Evolutionary conservation across 805 yeast genomes (phyloP).

Genomic region (Candida methanosorbosa): DNA sequence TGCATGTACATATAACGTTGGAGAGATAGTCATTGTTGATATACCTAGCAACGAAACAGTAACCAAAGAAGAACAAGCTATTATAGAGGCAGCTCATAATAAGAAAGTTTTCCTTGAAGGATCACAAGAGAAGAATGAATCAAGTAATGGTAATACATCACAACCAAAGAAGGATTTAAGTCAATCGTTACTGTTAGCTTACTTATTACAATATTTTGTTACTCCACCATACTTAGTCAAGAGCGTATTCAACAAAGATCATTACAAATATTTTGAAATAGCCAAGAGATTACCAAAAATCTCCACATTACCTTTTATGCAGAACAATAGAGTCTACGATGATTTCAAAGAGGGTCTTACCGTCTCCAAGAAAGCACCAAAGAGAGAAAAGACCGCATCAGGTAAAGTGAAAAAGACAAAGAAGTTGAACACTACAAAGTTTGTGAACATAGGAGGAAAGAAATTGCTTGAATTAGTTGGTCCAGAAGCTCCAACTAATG

Average conservation of each 20-base stretch:
- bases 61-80: not conserved
- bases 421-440: slow-evolving; percentile 53
- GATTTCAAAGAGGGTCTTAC: slow-evolving; percentile 58
- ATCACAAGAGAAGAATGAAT: slow-evolving; percentile 13
- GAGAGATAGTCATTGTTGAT: slow-evolving; percentile 68
- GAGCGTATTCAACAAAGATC: slow-evolving; percentile 43
- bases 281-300: slow-evolving; percentile 68
- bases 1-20: slow-evolving; percentile 59
- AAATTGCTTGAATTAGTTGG: slow-evolving; percentile 46
- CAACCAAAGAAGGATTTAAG: not conserved
- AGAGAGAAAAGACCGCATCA: slow-evolving; percentile 24
- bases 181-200: slow-evolving; percentile 49
- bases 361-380: slow-evolving; percentile 32
- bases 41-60: slow-evolving; percentile 22
- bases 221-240: slow-evolving; percentile 78
- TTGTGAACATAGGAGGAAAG: slow-evolving; percentile 65
- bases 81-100: not conserved
- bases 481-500: slow-evolving; percentile 64
- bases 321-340: slow-evolving; percentile 26
- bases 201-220: slow-evolving; percentile 67
- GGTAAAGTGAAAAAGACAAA: slow-evolving; percentile 35
- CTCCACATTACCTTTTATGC: slow-evolving; percentile 69
- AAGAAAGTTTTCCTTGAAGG: no score
- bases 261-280: slow-evolving; percentile 38
- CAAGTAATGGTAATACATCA: not conserved